These are phyloP conservation scores for Podila epigama DNA, from an alignment of 192 early-diverging fungal genomes.

Conservation along the genomic window DNA sequence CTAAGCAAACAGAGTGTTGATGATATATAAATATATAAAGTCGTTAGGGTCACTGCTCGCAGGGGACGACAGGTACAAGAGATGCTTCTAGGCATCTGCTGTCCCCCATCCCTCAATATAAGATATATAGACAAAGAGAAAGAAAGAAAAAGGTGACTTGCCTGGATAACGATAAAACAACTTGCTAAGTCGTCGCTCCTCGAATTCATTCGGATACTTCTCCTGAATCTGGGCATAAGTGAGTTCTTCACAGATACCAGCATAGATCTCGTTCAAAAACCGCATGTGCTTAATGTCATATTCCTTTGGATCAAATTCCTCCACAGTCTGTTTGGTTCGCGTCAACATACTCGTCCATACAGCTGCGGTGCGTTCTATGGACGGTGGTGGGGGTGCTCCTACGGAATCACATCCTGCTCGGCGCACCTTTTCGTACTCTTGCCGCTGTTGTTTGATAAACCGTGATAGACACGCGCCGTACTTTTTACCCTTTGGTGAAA, in stretches of 20 bases:
- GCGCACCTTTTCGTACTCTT: constrained; percentile 41
- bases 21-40: too few species aligned
- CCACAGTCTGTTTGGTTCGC: constrained; percentile 83
- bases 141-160: neutral
- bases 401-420: neutral
- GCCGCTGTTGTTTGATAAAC: constrained; percentile 75
- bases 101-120: too few species aligned
- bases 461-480: constrained; percentile 79
- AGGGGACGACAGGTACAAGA: too few species aligned
- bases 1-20: neutral
- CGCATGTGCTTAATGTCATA: constrained; percentile 82
- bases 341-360: constrained; percentile 92
- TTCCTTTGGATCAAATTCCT: constrained; percentile 73
- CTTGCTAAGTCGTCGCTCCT: constrained; percentile 83
- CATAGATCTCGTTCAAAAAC: constrained; percentile 93
- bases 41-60: too few species aligned
- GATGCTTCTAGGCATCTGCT: too few species aligned
- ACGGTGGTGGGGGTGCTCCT: neutral
- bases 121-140: too few species aligned
- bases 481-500: constrained; percentile 75
- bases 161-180: constrained; percentile 94
- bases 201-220: constrained; percentile 81
- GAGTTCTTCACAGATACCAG: constrained; percentile 74
- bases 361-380: constrained; percentile 40
- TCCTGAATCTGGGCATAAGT: constrained; percentile 80